Base-by-base conservation (phyloP, 2,329 filamentous ascomycete species). In the Stagonosporopsis rhizophila region DNA sequence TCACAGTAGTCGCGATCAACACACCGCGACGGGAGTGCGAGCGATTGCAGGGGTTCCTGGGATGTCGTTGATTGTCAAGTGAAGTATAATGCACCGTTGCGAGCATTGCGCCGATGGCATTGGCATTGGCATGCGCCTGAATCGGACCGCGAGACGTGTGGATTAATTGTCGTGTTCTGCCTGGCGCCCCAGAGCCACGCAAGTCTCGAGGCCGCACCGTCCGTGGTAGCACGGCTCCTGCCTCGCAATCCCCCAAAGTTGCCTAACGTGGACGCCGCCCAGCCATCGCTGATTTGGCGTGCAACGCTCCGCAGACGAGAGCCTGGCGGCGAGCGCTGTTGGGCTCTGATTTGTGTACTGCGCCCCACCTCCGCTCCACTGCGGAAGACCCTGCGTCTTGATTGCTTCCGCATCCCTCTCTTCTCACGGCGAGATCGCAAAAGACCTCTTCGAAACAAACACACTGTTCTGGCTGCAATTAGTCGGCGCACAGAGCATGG, bases 301-400 rank as follows among this genome's bases (percentile, higher is more conserved):
- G 12, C 39, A 34, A 27, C 17, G 22, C 14, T 27, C 20, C 35
- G 34, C 34, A 27, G 15, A 44, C 39, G 20, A 32, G 34, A 15
- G 32, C 34, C 45, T 44, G 15, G 15, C 19, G 17, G 39, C 27
- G n/a, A 37, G 41, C 17, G 20, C 30, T 8, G 15, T 15, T 32
- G 14, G 38, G 53, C 44, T 27, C 28, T 44, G 47, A 52, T 52
- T 52, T 37, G 47, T 47, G 7, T 30, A 25, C 34, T 25, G 6
- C 15, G 38, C 38, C 53, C 48, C 53, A 46, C 50, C 41, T 47
- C 35, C 41, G 35, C 41, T 46, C 46, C 37, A 54, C 32, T 56
- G 46, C 30, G 30, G 53, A 37, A 48, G 53, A 56, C 53, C 53
- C 53, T 56, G 53, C 53, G 47, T 56, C 37, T 25, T 27, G 44